phyloP scores from a whole-genome alignment of 768 basidiomycete species.

The Neoboletus magnificus region DNA sequence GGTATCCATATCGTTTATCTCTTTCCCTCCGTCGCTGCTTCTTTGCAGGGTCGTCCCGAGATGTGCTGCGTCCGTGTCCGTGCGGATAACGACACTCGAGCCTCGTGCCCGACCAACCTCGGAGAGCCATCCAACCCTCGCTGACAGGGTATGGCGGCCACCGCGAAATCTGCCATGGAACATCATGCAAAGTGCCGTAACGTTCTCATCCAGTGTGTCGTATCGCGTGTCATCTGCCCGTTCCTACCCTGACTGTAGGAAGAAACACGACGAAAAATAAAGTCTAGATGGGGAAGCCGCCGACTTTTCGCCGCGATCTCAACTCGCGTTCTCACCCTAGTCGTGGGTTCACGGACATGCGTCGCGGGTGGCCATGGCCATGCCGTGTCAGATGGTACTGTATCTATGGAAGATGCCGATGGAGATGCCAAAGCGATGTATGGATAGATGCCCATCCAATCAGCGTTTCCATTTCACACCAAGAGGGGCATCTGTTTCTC shows the following conservation, averaged over 20 bases:
- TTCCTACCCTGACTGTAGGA: conserved; percentile 3
- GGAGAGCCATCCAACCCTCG: background rate
- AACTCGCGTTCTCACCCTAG: background rate
- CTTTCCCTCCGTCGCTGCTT: conserved; percentile 1
- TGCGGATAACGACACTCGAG: background rate
- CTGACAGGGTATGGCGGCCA: background rate
- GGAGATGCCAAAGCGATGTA: background rate
- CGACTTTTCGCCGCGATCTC: background rate
- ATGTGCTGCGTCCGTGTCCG: background rate
- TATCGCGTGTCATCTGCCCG: background rate
- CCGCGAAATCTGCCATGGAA: background rate
- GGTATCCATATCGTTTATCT: background rate
- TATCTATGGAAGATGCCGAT: background rate
- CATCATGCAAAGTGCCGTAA: background rate
- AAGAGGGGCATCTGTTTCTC: background rate
- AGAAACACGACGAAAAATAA: too few species aligned
- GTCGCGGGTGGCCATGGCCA: background rate
- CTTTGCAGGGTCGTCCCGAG: conserved; percentile 4
- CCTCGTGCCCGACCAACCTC: conserved; percentile 6
- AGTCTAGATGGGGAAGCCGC: background rate
- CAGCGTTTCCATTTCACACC: background rate
- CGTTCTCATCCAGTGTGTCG: background rate
- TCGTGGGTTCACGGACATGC: conserved; percentile 2
- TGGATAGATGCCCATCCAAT: background rate
- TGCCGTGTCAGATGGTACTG: background rate